phyloP scores from a whole-genome alignment of 179 eudicot genomes.

The Sideroxylon spinosum region DNA sequence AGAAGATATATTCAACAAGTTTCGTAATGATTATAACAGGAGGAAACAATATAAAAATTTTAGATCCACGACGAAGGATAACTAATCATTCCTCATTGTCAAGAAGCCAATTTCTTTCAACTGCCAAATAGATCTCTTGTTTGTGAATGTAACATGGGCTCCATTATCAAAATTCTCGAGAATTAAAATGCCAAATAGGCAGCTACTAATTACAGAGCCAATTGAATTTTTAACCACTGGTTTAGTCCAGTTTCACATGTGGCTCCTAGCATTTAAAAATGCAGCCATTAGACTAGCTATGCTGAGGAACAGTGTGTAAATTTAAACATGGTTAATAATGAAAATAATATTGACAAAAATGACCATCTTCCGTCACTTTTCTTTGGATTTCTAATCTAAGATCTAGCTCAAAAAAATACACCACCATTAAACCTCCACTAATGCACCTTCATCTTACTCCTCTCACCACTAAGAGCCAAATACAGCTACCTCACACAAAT shows the following conservation, averaged over 20 bases:
- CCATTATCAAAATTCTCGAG: neutral
- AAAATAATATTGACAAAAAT: neutral
- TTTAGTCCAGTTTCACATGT: neutral
- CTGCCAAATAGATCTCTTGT: neutral
- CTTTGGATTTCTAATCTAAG: neutral
- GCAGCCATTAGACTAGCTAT: neutral
- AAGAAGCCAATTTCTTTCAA: neutral
- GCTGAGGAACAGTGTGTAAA: neutral
- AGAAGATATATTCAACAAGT: neutral
- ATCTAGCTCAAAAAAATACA: too few species aligned
- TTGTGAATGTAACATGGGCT: neutral
- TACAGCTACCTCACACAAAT: too few species aligned
- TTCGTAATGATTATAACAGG: neutral
- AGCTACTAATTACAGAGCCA: neutral
- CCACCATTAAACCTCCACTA: too few species aligned
- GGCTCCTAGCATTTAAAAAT: neutral
- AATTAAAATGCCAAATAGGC: neutral
- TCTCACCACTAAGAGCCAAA: too few species aligned
- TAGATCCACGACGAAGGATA: too few species aligned
- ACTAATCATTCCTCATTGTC: neutral
- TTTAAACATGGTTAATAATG: neutral
- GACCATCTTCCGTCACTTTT: neutral
- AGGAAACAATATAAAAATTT: neutral
- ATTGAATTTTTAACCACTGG: neutral
- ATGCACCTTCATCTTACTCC: too few species aligned